Evolutionary conservation across 495 filamentous ascomycete species (phyloP), one percentile per base, ranked within the genome.

Genomic region (Cercophora sp.): DNA sequence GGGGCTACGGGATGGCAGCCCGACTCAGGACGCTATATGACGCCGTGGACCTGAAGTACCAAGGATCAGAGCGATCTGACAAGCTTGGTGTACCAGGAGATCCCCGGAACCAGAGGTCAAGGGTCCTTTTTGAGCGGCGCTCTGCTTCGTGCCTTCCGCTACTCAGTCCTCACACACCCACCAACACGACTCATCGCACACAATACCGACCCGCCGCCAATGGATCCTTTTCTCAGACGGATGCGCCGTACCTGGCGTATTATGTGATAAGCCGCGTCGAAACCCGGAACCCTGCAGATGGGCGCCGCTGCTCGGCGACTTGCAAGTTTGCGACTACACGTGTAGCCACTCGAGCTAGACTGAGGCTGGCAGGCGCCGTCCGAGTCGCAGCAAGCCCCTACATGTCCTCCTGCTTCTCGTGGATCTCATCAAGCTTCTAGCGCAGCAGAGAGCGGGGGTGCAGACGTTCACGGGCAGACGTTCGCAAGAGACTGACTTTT

Each of bases 11-110:
- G 34, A 43, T 26, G 45, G 20, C 26, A 37, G 44, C 23, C 55
- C 43, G 50, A 26, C 48, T 15, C 13, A 26, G 19, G 36, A 31
- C 36, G 39, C 43, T 49, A 49, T 36, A 50, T 53, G 55, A 53
- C 43, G 49, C 43, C 43, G 26, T 37, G 36, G 49, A 57, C 19
- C 48, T 52, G 41, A 43, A 43, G 54, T 48, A 51, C 48, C 48
- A 51, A 42, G 48, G 23, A 41, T 27, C 54, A 36, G 36, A 42
- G 35, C 48, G 18, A 43, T 41, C 34, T 43, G 48, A 34, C 19
- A 51, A 51, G 25, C 27, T 48, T 15, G 45, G 45, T 19, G 29
- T 37, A 34, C 40, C 8, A 43, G 40, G 40, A 43, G 40, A 43
- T 43, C 40, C 40, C 40, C 29, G 29, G 44, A 13, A 44, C 6